These are phyloP conservation scores for Clonostachys rosea DNA, from an alignment of 2,329 filamentous ascomycete genomes.

Conservation along the genomic window DNA sequence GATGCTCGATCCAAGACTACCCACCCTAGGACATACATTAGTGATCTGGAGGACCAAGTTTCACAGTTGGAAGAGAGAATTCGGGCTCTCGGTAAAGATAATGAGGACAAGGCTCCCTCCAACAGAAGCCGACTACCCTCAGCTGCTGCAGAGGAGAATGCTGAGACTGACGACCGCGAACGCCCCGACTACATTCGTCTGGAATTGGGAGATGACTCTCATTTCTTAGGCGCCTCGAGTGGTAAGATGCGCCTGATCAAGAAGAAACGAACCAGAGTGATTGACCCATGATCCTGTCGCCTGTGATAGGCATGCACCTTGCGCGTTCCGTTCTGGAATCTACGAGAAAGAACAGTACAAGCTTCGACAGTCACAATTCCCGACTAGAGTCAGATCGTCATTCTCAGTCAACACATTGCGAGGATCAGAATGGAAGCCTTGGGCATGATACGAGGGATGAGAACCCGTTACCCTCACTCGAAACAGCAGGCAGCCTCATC, in stretches of 20 bases:
- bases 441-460: neutral
- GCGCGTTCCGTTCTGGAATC: slow-evolving; percentile 7
- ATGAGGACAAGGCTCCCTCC: too few relatives aligned
- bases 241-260: neutral
- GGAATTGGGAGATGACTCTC: slow-evolving; percentile 7
- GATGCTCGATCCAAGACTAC: slow-evolving; percentile 8
- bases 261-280: too few relatives aligned
- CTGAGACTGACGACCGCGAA: neutral
- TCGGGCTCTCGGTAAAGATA: neutral
- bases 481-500: slow-evolving; percentile 8
- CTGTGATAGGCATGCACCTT: slow-evolving; percentile 3
- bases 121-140: neutral
- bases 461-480: slow-evolving; percentile 6
- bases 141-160: neutral
- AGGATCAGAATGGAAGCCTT: neutral
- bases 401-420: neutral
- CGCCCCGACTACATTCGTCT: slow-evolving; percentile 8
- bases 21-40: slow-evolving; percentile 4
- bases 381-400: neutral
- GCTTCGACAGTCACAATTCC: neutral
- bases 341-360: slow-evolving; percentile 5
- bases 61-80: slow-evolving; percentile 4
- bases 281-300: too few relatives aligned
- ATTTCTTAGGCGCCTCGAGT: slow-evolving; percentile 7
- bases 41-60: slow-evolving; percentile 5